Evolutionary conservation across 306 rosid genomes (phyloP).

Genomic region (Sicyos edulis): DNA sequence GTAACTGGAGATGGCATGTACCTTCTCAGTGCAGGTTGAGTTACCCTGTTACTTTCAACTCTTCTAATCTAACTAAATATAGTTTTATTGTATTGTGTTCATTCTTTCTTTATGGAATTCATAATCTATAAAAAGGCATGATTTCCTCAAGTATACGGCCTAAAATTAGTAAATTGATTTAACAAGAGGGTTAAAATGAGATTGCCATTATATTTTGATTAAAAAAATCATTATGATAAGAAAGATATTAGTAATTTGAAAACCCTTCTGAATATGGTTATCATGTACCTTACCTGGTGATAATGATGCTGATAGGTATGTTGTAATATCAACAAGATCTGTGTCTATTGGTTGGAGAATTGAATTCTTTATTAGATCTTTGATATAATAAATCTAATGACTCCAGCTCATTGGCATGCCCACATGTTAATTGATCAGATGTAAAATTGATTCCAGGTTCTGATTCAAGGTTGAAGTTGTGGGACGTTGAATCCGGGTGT

Average conservation of each 20-base stretch:
- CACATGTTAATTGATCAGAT: neutral
- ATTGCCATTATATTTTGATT: neutral
- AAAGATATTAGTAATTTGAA: neutral
- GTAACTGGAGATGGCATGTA: conserved; percentile 81
- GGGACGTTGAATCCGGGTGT: conserved; percentile 89
- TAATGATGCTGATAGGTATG: conserved; percentile 2
- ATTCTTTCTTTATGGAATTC: neutral
- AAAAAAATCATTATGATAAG: neutral
- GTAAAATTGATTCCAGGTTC: conserved; percentile 51
- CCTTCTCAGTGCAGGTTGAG: conserved; percentile 82
- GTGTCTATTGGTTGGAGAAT: conserved; percentile 6
- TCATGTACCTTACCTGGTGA: conserved; percentile 12
- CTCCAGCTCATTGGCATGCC: neutral
- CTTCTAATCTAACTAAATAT: neutral
- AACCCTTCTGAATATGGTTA: neutral
- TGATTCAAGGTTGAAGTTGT: conserved; percentile 86
- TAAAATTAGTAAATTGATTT: neutral
- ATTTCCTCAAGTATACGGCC: neutral
- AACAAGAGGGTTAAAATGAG: neutral
- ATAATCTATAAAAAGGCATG: neutral
- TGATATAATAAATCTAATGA: neutral
- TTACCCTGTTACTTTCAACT: neutral
- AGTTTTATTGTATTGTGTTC: neutral
- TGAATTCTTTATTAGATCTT: neutral
- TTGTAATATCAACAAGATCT: neutral